Conservation (phyloP, 176 grass and related monocot genomes). For the Bonia amplexicaulis region DNA sequence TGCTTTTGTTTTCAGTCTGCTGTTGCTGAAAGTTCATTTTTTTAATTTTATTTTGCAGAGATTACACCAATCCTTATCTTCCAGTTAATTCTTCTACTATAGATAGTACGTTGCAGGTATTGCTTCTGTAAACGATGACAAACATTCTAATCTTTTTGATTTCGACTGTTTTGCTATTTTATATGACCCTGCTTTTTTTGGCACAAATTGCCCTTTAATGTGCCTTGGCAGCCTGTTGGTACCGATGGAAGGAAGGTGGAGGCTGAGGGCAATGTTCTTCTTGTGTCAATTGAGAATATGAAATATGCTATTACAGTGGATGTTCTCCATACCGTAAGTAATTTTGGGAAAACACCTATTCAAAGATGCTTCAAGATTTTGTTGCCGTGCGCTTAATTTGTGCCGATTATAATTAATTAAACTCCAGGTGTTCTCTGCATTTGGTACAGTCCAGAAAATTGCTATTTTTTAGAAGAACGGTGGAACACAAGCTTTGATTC, state of each 20-base stretch:
- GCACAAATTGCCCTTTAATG: conserved; percentile 10
- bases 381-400: neutral
- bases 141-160: conserved; percentile 20
- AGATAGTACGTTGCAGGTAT: conserved; percentile 70
- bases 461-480: conserved; percentile 97
- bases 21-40: neutral
- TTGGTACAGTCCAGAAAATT: conserved; percentile 92
- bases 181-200: conserved; percentile 13
- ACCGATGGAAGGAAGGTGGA: conserved; percentile 80
- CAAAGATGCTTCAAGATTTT: neutral
- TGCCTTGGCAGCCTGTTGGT: conserved; percentile 53
- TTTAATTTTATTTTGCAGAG: conserved; percentile 52
- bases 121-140: conserved; percentile 15
- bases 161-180: conserved; percentile 22
- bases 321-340: conserved; percentile 88
- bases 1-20: conserved; percentile 1
- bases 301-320: conserved; percentile 87
- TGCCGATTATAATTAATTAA: conserved; percentile 26
- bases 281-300: conserved; percentile 92
- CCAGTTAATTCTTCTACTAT: conserved; percentile 87
- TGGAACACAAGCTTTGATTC: conserved; percentile 86
- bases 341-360: neutral
- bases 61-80: conserved; percentile 98
- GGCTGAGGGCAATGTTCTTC: conserved; percentile 90
- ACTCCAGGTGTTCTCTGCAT: conserved; percentile 86